Evolutionary conservation across 352 stramenopile species (phyloP).

Genomic region (Pythium pyrilobum): DNA sequence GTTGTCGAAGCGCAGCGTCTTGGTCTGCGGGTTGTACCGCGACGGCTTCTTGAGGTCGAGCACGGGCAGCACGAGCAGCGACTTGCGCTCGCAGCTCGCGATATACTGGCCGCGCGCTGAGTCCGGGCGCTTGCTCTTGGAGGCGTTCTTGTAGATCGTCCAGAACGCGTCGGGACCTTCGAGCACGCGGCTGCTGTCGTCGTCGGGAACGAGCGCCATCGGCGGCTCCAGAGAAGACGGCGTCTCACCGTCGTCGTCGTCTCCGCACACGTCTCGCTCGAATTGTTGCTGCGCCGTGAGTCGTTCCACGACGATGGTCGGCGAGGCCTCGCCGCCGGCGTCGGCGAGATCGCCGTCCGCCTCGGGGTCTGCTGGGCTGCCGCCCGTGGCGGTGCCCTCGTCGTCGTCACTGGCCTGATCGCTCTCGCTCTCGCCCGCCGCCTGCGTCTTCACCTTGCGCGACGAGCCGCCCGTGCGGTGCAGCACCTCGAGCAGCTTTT

Average conservation of each 20-base stretch:
- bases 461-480: constrained; percentile 1
- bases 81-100: constrained; percentile 41
- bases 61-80: constrained; percentile 58
- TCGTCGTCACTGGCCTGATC: too few relatives aligned
- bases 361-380: too few relatives aligned
- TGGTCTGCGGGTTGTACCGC: constrained; percentile 35
- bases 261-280: constrained; percentile 37
- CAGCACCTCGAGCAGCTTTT: constrained; percentile 34
- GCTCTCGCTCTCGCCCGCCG: background rate
- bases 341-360: too few relatives aligned
- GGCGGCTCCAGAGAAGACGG: too few relatives aligned
- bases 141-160: constrained; percentile 45
- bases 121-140: constrained; percentile 33
- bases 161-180: constrained; percentile 36
- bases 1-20: constrained; percentile 55
- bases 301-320: background rate
- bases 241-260: constrained; percentile 19
- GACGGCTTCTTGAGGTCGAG: constrained; percentile 46
- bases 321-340: too few relatives aligned
- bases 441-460: background rate
- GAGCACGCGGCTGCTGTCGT: background rate
- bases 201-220: too few relatives aligned
- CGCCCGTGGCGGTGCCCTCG: background rate
- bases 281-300: constrained; percentile 25
- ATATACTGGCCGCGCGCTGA: constrained; percentile 63